These are phyloP conservation scores for Platismatia glauca DNA, from an alignment of 495 filamentous ascomycete species.

Conservation along the genomic window DNA sequence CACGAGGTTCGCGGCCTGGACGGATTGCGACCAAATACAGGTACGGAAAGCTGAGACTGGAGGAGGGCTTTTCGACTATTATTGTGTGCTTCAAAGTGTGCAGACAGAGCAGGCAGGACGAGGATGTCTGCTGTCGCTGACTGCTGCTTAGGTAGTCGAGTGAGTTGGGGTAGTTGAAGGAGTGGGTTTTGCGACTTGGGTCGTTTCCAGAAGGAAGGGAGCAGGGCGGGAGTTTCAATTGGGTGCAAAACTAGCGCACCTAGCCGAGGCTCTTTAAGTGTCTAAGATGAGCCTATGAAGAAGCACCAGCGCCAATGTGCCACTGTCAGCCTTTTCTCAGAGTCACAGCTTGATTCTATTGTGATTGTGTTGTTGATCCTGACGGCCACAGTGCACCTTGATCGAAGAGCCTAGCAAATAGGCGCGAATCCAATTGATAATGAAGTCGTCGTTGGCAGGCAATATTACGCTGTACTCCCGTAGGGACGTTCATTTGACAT, in stretches of 20 bases:
- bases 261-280: slow-evolving; percentile 1
- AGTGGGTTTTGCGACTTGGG: slow-evolving; percentile 4
- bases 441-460: neutral
- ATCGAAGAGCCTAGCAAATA: neutral
- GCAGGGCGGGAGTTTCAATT: slow-evolving; percentile 4
- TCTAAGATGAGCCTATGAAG: too few species aligned
- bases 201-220: slow-evolving; percentile 5
- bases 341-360: neutral
- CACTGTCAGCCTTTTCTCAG: neutral
- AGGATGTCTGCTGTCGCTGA: neutral
- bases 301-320: too few species aligned
- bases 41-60: neutral
- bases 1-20: slow-evolving; percentile 6
- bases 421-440: neutral
- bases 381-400: neutral
- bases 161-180: neutral
- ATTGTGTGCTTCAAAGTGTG: neutral
- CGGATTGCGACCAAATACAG: slow-evolving; percentile 2
- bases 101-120: neutral
- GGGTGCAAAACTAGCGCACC: neutral
- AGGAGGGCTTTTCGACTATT: neutral
- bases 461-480: too few species aligned
- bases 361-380: neutral
- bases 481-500: too few species aligned
- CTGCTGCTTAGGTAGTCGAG: neutral